phyloP scores from a whole-genome alignment of 306 rosid genomes.

The Parietaria judaica region DNA sequence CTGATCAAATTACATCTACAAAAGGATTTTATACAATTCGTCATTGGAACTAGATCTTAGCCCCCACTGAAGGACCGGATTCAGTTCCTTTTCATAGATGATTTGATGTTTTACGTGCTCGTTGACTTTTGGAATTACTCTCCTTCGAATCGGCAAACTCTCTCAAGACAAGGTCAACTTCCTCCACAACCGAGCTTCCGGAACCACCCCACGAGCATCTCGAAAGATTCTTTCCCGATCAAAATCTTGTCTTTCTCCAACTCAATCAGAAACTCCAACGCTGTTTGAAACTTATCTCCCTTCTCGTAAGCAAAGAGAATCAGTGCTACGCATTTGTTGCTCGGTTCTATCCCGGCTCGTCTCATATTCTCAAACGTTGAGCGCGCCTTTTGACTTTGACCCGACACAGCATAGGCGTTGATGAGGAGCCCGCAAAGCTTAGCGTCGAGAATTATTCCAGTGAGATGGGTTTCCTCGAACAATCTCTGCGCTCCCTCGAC shows the following conservation, averaged over 20 bases:
- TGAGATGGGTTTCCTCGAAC: constrained; percentile 72
- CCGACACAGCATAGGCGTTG: constrained; percentile 49
- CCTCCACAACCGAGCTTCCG: constrained; percentile 65
- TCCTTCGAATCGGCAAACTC: constrained; percentile 37
- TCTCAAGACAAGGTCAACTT: constrained; percentile 63
- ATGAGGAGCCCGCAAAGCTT: constrained; percentile 67
- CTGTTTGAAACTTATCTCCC: constrained; percentile 50
- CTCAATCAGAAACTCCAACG: constrained; percentile 52
- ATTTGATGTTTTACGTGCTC: no score
- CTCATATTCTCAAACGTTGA: constrained; percentile 73
- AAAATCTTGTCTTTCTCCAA: constrained; percentile 59
- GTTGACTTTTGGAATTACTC: constrained; percentile 15
- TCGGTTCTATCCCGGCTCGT: constrained; percentile 52
- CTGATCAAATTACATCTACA: no score
- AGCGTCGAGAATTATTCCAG: constrained; percentile 64
- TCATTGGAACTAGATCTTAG: no score
- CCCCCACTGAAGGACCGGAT: no score
- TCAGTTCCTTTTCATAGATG: no score
- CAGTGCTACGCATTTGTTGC: constrained; percentile 65
- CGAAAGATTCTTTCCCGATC: constrained; percentile 70
- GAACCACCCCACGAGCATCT: constrained; percentile 62
- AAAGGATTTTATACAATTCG: no score
- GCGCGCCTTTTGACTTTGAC: constrained; percentile 54
- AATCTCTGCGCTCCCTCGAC: constrained; percentile 75
- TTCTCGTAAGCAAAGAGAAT: constrained; percentile 59